phyloP scores from a whole-genome alignment of 352 stramenopile genomes.

The Phytopythium cucurbitacearum region DNA sequence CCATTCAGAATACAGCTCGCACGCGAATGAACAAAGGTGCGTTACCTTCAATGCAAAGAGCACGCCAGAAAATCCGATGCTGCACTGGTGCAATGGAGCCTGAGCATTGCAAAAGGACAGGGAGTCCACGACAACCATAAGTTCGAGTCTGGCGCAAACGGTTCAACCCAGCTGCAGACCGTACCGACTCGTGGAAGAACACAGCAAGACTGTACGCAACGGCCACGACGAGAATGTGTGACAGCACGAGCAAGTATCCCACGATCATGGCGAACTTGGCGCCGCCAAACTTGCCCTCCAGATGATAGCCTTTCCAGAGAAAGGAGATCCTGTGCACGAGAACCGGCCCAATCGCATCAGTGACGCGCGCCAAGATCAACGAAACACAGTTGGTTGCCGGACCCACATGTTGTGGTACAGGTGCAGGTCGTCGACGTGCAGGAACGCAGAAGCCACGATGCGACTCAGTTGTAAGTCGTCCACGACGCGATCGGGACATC shows the following conservation, averaged over 20 bases:
- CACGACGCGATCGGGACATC: conserved; percentile 63
- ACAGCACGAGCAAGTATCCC: conserved; percentile 51
- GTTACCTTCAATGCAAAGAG: conserved; percentile 76
- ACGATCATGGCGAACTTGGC: conserved; percentile 47
- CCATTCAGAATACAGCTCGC: neutral
- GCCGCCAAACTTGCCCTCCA: conserved; percentile 53
- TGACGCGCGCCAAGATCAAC: conserved; percentile 1
- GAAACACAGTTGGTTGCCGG: conserved; percentile 1
- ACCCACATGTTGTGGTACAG: conserved; percentile 90
- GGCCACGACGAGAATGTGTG: conserved; percentile 52
- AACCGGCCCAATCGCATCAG: conserved; percentile 7
- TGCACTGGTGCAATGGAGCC: conserved; percentile 48
- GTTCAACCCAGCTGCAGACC: neutral
- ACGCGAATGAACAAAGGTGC: neutral
- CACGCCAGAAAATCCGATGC: conserved; percentile 74
- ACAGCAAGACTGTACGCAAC: conserved; percentile 26
- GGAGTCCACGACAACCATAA: neutral
- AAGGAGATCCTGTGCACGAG: conserved; percentile 54
- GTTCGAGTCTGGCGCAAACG: conserved; percentile 6
- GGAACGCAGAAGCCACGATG: conserved; percentile 65
- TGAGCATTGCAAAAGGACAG: conserved; percentile 4
- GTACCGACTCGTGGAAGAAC: neutral
- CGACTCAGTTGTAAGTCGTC: conserved; percentile 27
- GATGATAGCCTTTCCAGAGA: conserved; percentile 80
- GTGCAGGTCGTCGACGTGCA: conserved; percentile 84